These are phyloP conservation scores for Rhizopogon rudus DNA, from an alignment of 768 basidiomycete species.

Conservation along the genomic window DNA sequence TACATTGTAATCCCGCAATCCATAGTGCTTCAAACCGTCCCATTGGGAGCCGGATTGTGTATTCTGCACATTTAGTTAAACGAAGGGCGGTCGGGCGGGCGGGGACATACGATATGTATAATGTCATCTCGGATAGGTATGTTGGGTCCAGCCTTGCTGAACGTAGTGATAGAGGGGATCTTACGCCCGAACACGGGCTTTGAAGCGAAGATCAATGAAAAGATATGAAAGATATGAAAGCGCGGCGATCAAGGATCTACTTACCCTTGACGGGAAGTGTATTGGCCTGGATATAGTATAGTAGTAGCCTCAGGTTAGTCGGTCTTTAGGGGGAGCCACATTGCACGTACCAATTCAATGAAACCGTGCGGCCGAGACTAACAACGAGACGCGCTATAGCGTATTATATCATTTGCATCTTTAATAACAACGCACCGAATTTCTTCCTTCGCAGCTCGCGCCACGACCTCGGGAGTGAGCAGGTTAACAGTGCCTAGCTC, in stretches of 20 bases:
- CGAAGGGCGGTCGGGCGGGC: background rate
- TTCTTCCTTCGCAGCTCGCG: slow-evolving; percentile 50
- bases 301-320: background rate
- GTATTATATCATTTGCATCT: background rate
- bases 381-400: background rate
- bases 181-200: slow-evolving; percentile 57
- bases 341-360: slow-evolving; percentile 54
- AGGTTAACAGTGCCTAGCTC: slow-evolving; percentile 65
- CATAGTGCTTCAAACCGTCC: slow-evolving; percentile 63
- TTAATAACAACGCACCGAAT: slow-evolving; percentile 38
- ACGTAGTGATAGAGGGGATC: slow-evolving; percentile 46
- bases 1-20: slow-evolving; percentile 44
- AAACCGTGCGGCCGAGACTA: slow-evolving; percentile 41
- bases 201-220: background rate
- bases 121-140: slow-evolving; percentile 37
- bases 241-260: background rate
- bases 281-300: slow-evolving; percentile 43
- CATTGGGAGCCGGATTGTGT: slow-evolving; percentile 70
- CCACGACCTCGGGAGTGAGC: slow-evolving; percentile 59
- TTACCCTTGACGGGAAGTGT: slow-evolving; percentile 60
- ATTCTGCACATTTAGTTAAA: slow-evolving; percentile 37
- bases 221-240: background rate
- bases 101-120: slow-evolving; percentile 46
- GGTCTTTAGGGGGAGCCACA: background rate
- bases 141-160: slow-evolving; percentile 11